Base-by-base conservation (phyloP, 306 rosid genomes). In the Crotalaria pallida region DNA sequence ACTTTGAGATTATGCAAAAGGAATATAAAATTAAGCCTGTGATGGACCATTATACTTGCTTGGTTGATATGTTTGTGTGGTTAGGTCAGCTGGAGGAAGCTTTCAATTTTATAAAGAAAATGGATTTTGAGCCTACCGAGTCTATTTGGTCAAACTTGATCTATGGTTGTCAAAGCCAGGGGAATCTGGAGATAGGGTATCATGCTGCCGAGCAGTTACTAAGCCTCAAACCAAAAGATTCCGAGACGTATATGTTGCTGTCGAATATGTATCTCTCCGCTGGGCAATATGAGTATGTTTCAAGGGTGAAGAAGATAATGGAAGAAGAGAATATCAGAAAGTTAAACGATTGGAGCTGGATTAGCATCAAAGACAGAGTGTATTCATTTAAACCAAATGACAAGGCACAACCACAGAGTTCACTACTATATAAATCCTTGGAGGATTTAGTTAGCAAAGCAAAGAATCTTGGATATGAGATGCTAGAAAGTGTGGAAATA, bases 341-440 rank as follows among this genome's bases (percentile, higher is more conserved):
- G 33, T 67, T 90, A 38, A 70, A 78, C 45, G 97, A 94, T 74
- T 94, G 89, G 94, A 94, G 98, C 84, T 84, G 97, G 97, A 87
- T 94, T 77, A 87, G 85, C 84, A 84, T 88, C 69, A 88, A 81
- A 68, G 83, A 87, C 50, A 88, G 50, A 85, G 84, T 88, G 21
- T 79, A 84, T 77, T 88, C 91, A 44, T 94, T 94, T 70, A 67
- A 85, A 84, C 84, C 90, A 1, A 84, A 82, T 16, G 97, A 85
- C 67, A 82, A 79, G 55, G 80, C 81, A 24, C 77, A 82, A 62
- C 45, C 74, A 73, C 77, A 73, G 34, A 77, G 74, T 55, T 65
- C 75, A 60, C 77, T 53, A 16, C 29, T 81, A 53, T 69, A 81
- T 69, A 66, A 82, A 18, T 82, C 82, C 33, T 71, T 90, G 76